These are phyloP conservation scores for Speleostelium caveatum DNA, from an alignment of 78 protist genomes.

Conservation along the genomic window DNA sequence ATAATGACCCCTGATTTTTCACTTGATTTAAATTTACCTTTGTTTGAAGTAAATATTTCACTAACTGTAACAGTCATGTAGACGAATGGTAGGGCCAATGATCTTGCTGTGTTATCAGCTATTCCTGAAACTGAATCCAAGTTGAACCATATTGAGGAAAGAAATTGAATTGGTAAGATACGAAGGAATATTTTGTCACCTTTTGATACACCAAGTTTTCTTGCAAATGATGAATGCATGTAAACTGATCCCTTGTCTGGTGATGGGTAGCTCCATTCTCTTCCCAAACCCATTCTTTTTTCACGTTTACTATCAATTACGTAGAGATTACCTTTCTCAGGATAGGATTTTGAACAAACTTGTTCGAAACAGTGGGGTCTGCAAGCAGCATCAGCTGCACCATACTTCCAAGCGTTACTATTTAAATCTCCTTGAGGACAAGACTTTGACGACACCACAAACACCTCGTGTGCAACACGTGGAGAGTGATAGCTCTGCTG, in stretches of 20 bases:
- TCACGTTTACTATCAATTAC: slow-evolving; percentile 54
- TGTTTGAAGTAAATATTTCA: background rate
- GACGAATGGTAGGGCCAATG: slow-evolving; percentile 3
- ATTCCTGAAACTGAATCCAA: background rate
- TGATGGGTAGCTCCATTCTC: slow-evolving; percentile 24
- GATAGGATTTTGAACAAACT: background rate
- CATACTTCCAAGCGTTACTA: slow-evolving; percentile 23
- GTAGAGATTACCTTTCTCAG: background rate
- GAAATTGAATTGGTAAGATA: background rate
- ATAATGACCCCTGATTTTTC: background rate
- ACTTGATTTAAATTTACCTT: slow-evolving; percentile 14
- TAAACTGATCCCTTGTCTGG: slow-evolving; percentile 43
- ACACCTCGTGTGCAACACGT: background rate
- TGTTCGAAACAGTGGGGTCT: slow-evolving; percentile 36
- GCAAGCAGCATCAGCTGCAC: background rate
- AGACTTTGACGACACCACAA: background rate
- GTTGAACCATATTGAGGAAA: slow-evolving; percentile 17
- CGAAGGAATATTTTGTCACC: slow-evolving; percentile 32
- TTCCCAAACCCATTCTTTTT: slow-evolving; percentile 80
- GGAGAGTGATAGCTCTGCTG: slow-evolving; percentile 49
- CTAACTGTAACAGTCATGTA: slow-evolving; percentile 2
- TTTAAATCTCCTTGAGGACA: slow-evolving; percentile 46
- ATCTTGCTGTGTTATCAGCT: background rate
- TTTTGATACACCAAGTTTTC: background rate
- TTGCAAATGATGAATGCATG: slow-evolving; percentile 17